Percentiles rank a stretch among this genome's conserved stretches.
Evolutionary conservation across 1,284 basidiomycete genomes (phyloP).

Genomic region (Pascua guehoae): DNA sequence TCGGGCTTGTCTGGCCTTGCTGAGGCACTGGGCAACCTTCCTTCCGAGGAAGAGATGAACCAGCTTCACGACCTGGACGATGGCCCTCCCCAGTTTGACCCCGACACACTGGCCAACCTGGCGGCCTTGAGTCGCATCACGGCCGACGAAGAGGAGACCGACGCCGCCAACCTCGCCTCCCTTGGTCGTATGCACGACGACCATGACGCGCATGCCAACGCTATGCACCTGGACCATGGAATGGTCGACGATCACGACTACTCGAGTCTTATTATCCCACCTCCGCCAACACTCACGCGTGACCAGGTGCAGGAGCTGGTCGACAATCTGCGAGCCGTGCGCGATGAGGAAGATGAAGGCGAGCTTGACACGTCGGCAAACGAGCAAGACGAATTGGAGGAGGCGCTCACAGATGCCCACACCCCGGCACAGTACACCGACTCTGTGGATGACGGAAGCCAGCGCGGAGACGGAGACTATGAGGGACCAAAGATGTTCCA

Average conservation of each 20-base stretch:
- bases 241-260: constrained; percentile 8
- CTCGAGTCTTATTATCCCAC: constrained; percentile 12
- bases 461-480: constrained; percentile 10
- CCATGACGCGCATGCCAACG: constrained; percentile 6
- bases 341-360: constrained; percentile 8
- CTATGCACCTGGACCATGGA: background rate
- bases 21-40: constrained; percentile 12
- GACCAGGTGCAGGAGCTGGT: constrained; percentile 38
- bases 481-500: constrained; percentile 15
- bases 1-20: constrained; percentile 8
- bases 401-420: no score
- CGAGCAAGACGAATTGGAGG: no score
- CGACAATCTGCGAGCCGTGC: constrained; percentile 18
- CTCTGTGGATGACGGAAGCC: constrained; percentile 7
- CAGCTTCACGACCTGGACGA: background rate
- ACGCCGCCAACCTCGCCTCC: background rate
- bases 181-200: constrained; percentile 15
- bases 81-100: constrained; percentile 26
- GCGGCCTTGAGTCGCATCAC: constrained; percentile 37
- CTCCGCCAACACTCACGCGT: constrained; percentile 21
- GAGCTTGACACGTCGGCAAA: background rate
- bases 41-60: constrained; percentile 1
- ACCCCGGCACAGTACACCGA: no score
- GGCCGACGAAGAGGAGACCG: constrained; percentile 5
- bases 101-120: constrained; percentile 42